These are phyloP conservation scores for Hypoxylon intermedium DNA, from an alignment of 495 filamentous ascomycete genomes.

Conservation along the genomic window DNA sequence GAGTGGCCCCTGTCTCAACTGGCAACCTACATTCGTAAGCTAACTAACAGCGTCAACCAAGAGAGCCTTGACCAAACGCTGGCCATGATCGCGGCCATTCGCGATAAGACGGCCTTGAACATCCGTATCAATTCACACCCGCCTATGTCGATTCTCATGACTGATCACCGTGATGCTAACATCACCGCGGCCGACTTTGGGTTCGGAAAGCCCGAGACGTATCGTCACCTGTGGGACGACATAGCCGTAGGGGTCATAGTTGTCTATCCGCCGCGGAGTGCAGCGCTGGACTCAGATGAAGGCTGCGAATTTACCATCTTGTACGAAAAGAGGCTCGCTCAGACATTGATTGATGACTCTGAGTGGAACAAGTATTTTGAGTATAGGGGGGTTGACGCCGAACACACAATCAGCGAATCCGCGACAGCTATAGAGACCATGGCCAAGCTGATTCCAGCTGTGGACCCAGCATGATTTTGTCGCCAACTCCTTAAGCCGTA, in stretches of 20 bases:
- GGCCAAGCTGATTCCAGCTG: background rate
- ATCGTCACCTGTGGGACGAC: conserved; percentile 34
- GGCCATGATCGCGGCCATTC: too few species aligned
- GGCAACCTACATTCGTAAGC: conserved; percentile 46
- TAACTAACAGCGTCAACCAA: conserved; percentile 50
- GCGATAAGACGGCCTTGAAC: conserved; percentile 45
- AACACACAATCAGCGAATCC: background rate
- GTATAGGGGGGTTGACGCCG: conserved; percentile 46
- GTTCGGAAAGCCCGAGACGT: conserved; percentile 35
- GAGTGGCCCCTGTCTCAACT: conserved; percentile 42
- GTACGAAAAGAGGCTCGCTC: conserved; percentile 46
- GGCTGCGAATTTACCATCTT: conserved; percentile 50
- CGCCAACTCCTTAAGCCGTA: too few species aligned
- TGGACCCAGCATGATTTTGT: background rate
- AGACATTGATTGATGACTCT: conserved; percentile 46
- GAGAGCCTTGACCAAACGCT: too few species aligned
- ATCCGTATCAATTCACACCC: conserved; percentile 36
- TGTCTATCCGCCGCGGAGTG: conserved; percentile 39
- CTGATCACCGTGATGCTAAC: conserved; percentile 37
- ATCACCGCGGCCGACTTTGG: conserved; percentile 38
- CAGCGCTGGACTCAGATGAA: conserved; percentile 40
- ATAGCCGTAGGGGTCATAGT: conserved; percentile 39
- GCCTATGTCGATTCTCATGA: conserved; percentile 31
- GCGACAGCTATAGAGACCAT: background rate
- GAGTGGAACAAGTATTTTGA: conserved; percentile 52